phyloP scores from a whole-genome alignment of 495 filamentous ascomycete species.

The Cairneyella variabilis region DNA sequence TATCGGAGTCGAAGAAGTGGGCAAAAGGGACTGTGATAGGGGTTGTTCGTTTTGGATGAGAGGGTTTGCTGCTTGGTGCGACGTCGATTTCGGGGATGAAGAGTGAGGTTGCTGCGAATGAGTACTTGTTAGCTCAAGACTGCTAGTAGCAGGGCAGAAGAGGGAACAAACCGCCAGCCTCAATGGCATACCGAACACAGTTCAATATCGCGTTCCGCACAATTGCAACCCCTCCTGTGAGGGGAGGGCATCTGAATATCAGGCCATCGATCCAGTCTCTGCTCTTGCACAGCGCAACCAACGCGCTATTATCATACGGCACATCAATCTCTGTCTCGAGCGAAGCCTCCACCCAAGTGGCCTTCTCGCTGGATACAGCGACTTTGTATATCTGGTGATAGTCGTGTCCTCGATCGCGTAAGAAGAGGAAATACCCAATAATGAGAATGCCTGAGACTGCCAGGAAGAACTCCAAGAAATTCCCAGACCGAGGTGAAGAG shows the following conservation, averaged over 20 bases:
- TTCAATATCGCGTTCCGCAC: background rate
- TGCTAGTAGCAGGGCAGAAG: background rate
- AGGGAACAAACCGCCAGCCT: background rate
- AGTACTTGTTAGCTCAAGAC: background rate
- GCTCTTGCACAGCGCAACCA: background rate
- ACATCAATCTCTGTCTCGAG: background rate
- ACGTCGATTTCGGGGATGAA: background rate
- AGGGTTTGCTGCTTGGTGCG: conserved; percentile 21
- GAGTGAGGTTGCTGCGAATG: background rate
- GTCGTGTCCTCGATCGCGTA: too few species aligned
- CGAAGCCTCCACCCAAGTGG: too few species aligned
- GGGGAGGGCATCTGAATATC: background rate
- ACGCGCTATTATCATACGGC: background rate
- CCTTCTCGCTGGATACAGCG: too few species aligned
- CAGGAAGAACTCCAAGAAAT: too few species aligned
- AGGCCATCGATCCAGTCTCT: background rate
- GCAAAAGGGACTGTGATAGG: conserved; percentile 19
- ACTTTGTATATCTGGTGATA: too few species aligned
- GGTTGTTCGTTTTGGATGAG: conserved; percentile 8
- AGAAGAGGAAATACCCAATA: too few species aligned
- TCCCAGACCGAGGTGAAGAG: too few species aligned
- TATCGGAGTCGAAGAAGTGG: conserved; percentile 43
- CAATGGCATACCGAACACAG: background rate
- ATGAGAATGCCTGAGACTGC: too few species aligned
- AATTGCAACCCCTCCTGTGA: background rate